These are phyloP conservation scores for Claviceps maximensis DNA, from an alignment of 2,329 filamentous ascomycete genomes.

Conservation along the genomic window DNA sequence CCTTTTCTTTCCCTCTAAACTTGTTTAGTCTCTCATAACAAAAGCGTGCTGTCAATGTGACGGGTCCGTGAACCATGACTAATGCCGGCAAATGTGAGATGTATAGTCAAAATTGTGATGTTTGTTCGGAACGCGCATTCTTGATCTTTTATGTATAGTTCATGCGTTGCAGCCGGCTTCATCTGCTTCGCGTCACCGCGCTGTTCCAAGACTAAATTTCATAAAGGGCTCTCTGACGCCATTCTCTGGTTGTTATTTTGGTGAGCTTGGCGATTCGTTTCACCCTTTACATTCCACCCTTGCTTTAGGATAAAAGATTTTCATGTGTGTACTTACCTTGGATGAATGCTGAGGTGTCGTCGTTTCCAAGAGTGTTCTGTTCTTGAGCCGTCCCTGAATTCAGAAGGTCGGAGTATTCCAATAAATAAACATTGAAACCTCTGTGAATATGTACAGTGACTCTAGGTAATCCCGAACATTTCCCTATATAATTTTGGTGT, in stretches of 20 bases:
- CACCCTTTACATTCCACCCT: constrained; percentile 39
- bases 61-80: not conserved
- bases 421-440: no score
- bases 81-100: constrained; percentile 6
- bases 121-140: constrained; percentile 18
- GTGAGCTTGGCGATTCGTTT: constrained; percentile 50
- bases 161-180: constrained; percentile 35
- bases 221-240: constrained; percentile 51
- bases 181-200: constrained; percentile 42
- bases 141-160: no score
- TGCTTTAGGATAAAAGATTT: constrained; percentile 5
- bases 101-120: not conserved
- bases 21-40: not conserved
- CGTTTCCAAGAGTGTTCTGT: no score
- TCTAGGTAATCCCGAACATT: no score
- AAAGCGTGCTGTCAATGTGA: not conserved
- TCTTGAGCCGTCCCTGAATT: no score
- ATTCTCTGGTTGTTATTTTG: constrained; percentile 12
- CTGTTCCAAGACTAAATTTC: constrained; percentile 41
- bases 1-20: not conserved
- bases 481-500: no score
- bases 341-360: not conserved
- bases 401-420: no score
- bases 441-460: no score
- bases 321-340: not conserved